phyloP scores from a whole-genome alignment of 2,329 filamentous ascomycete genomes.

The Fusarium miscanthi region DNA sequence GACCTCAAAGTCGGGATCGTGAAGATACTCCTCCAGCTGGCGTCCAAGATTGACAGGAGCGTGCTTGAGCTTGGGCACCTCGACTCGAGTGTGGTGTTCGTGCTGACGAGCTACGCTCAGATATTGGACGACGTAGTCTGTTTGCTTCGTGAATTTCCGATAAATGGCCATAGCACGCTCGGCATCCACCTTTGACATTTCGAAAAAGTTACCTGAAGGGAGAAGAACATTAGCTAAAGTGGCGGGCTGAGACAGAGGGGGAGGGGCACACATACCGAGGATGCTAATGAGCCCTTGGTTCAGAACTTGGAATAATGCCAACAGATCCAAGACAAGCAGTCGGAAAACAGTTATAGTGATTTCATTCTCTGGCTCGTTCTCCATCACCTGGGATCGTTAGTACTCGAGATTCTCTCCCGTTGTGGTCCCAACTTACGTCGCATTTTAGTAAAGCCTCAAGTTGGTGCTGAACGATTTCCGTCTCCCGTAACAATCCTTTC shows the following conservation, averaged over 20 bases:
- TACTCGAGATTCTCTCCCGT: neutral
- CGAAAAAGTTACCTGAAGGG: conserved; percentile 88
- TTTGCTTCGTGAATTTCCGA: conserved; percentile 90
- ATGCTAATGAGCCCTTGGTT: conserved; percentile 99
- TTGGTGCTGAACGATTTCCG: conserved; percentile 89
- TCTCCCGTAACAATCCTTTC: conserved; percentile 91
- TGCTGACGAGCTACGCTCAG: conserved; percentile 88
- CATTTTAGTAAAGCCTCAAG: conserved; percentile 88
- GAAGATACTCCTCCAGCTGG: conserved; percentile 92
- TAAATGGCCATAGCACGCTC: conserved; percentile 93
- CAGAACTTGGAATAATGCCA: conserved; percentile 92
- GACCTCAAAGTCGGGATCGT: conserved; percentile 94
- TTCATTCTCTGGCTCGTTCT: conserved; percentile 92
- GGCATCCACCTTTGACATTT: conserved; percentile 95
- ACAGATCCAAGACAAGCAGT: conserved; percentile 86
- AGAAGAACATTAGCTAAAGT: conserved; percentile 19
- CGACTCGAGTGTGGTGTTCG: conserved; percentile 89
- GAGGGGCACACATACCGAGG: conserved; percentile 70
- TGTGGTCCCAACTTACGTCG: conserved; percentile 70
- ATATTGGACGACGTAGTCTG: conserved; percentile 91
- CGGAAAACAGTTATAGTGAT: conserved; percentile 95
- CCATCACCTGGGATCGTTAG: conserved; percentile 73
- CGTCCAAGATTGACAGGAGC: conserved; percentile 91
- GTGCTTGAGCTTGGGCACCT: conserved; percentile 97
- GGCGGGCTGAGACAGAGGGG: conserved; percentile 19